These are phyloP conservation scores for Coemansia sp. DNA, from an alignment of 192 early-diverging fungal genomes.

Conservation along the genomic window DNA sequence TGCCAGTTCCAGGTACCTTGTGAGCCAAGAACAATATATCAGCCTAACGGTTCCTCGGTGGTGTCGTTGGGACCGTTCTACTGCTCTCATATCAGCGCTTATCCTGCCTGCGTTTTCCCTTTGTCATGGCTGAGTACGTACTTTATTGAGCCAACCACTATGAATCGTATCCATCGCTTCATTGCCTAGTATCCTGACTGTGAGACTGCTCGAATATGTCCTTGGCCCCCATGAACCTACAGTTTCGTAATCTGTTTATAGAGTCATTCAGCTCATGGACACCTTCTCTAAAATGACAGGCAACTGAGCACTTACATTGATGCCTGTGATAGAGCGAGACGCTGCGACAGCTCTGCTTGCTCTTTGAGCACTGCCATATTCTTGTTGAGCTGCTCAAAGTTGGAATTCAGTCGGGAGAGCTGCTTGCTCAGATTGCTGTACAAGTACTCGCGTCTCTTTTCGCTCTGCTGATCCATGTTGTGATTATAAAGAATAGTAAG, in stretches of 20 bases:
- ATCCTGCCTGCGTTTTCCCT: not conserved
- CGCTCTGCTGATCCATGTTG: slow-evolving; percentile 41
- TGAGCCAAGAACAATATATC: not conserved
- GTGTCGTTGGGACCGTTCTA: slow-evolving; percentile 4
- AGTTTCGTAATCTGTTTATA: not conserved
- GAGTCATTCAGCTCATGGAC: not conserved
- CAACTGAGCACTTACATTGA: slow-evolving; percentile 27
- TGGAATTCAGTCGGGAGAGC: slow-evolving; percentile 39
- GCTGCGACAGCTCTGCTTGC: slow-evolving; percentile 49
- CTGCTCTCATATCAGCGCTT: not conserved
- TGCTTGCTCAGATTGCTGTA: slow-evolving; percentile 53
- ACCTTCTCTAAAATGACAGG: not conserved
- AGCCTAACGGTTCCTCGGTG: not conserved
- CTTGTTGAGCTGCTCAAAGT: slow-evolving; percentile 46
- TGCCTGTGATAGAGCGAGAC: slow-evolving; percentile 39
- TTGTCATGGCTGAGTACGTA: not conserved
- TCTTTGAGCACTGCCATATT: slow-evolving; percentile 34
- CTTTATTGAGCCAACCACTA: slow-evolving; percentile 4
- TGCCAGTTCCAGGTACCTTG: not conserved
- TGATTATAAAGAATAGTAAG: not conserved
- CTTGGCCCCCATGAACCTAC: slow-evolving; percentile 53
- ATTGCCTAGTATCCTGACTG: not conserved
- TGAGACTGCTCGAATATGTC: slow-evolving; percentile 18
- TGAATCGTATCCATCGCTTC: not conserved
- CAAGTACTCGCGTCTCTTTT: slow-evolving; percentile 42